A percentile compares a stretch with the other conserved stretches of the same genome.
These are phyloP conservation scores for Mycena galopus DNA, from an alignment of 768 basidiomycete species.

Conservation along the genomic window DNA sequence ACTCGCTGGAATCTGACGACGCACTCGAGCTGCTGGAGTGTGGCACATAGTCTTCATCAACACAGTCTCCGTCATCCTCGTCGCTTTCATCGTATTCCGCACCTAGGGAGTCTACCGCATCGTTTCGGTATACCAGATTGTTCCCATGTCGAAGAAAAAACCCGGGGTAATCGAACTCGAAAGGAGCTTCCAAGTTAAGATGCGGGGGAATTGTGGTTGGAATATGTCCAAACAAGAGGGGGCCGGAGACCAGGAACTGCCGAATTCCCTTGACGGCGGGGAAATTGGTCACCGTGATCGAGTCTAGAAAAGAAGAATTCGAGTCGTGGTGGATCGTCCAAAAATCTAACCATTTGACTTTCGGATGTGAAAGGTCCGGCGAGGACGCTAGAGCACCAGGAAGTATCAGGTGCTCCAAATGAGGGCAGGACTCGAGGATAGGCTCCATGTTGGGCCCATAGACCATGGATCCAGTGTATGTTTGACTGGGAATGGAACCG, in stretches of 20 bases:
- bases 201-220: conserved; percentile 3
- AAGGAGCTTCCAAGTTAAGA: conserved; percentile 1
- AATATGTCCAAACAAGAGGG: conserved; percentile 10
- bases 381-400: background rate
- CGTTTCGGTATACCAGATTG: conserved; percentile 15
- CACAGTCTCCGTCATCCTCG: too few relatives aligned
- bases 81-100: background rate
- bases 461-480: background rate
- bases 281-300: background rate
- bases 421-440: background rate
- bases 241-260: background rate
- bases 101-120: background rate
- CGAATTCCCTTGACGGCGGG: conserved; percentile 17
- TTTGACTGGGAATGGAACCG: background rate
- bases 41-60: background rate
- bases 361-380: background rate
- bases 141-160: conserved; percentile 9
- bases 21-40: background rate
- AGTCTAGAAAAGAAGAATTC: background rate
- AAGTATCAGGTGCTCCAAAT: conserved; percentile 6
- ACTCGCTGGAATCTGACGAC: background rate
- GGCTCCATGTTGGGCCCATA: background rate
- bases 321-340: conserved; percentile 2
- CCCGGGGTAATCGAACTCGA: conserved; percentile 11
- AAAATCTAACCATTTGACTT: conserved; percentile 16